Evolutionary conservation across 352 stramenopile species (phyloP).

Genomic region (Globisporangium rhizosaccharum): DNA sequence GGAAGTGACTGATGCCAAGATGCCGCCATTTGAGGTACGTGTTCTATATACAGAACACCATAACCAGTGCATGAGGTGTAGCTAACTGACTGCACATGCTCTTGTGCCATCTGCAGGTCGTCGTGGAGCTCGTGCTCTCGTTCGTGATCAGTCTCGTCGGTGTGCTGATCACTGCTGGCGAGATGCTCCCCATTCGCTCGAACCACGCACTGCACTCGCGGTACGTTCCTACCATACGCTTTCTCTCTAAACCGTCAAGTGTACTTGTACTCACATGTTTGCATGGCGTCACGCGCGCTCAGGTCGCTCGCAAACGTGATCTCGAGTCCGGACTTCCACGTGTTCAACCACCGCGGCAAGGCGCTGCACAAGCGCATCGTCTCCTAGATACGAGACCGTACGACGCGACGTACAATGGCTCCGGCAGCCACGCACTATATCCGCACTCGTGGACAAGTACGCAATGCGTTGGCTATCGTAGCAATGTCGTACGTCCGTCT

Average conservation of each 20-base stretch:
- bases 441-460: too few relatives aligned
- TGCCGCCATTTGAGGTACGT: slow-evolving; percentile 52
- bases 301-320: slow-evolving; percentile 64
- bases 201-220: slow-evolving; percentile 58
- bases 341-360: slow-evolving; percentile 80
- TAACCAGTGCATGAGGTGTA: neutral
- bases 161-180: slow-evolving; percentile 62
- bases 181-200: slow-evolving; percentile 70
- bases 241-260: neutral
- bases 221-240: slow-evolving; percentile 18
- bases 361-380: slow-evolving; percentile 63
- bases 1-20: slow-evolving; percentile 64
- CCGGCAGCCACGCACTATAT: too few relatives aligned
- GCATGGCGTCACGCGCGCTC: neutral
- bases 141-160: slow-evolving; percentile 65
- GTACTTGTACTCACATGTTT: neutral
- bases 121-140: slow-evolving; percentile 61
- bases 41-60: neutral
- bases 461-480: too few relatives aligned
- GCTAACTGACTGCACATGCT: neutral
- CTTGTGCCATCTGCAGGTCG: slow-evolving; percentile 28
- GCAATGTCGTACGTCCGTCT: neutral
- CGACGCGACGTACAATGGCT: too few relatives aligned
- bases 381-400: slow-evolving; percentile 9
- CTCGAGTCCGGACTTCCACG: slow-evolving; percentile 68